Percentiles rank a stretch among this genome's conserved stretches.
Conservation (phyloP, 257 asterid genomes). For the Datura wrightii region DNA sequence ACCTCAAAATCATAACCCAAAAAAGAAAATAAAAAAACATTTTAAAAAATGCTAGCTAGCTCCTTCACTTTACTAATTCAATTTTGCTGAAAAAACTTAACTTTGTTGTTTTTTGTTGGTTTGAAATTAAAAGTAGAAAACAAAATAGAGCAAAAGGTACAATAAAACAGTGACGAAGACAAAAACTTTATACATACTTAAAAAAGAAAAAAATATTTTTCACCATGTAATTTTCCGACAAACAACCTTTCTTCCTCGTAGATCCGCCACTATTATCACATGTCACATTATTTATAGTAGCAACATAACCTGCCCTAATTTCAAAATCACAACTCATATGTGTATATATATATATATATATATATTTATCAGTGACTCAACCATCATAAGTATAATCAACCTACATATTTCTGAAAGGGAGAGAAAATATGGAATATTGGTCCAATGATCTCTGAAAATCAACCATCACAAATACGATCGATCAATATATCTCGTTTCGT, state of each 20-base stretch:
- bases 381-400: not conserved
- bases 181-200: not conserved
- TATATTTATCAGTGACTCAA: too few relatives aligned
- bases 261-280: too few relatives aligned
- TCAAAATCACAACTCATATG: too few relatives aligned
- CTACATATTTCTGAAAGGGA: not conserved
- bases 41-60: not conserved
- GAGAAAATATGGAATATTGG: too few relatives aligned
- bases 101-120: not conserved
- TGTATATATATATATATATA: too few relatives aligned
- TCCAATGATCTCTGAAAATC: not conserved
- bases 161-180: not conserved
- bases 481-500: too few relatives aligned
- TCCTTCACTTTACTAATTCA: not conserved
- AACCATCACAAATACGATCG: not conserved
- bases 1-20: conserved; percentile 12
- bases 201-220: too few relatives aligned
- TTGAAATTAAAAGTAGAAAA: not conserved
- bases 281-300: too few relatives aligned
- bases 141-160: not conserved
- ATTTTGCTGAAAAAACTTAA: not conserved
- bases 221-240: too few relatives aligned
- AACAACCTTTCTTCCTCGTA: not conserved
- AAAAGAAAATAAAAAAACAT: not conserved
- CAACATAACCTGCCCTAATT: too few relatives aligned